A percentile compares a stretch with the other conserved stretches of the same genome.
phyloP scores from a whole-genome alignment of 75 land plant genomes.

The Sequoiadendron giganteum region DNA sequence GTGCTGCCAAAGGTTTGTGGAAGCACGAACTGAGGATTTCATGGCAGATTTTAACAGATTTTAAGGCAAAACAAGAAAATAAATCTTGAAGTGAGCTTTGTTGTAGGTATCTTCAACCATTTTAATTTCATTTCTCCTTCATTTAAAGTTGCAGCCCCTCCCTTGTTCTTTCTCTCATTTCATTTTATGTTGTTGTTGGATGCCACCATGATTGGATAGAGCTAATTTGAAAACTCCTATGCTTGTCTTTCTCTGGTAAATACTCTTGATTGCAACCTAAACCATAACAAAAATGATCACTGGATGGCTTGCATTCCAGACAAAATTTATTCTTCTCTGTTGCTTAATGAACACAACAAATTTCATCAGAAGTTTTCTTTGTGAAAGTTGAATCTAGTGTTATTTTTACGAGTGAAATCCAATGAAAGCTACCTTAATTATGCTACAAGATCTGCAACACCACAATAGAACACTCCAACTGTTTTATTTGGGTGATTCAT shows the following conservation, averaged over 20 bases:
- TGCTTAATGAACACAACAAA: neutral
- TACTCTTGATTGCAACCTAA: neutral
- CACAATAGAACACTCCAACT: slow-evolving; percentile 84
- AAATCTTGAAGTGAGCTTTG: too few relatives aligned
- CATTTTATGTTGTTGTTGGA: too few relatives aligned
- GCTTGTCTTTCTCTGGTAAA: neutral
- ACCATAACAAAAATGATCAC: neutral
- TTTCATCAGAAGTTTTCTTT: slow-evolving; percentile 72
- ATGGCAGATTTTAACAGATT: too few relatives aligned
- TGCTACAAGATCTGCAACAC: slow-evolving; percentile 47
- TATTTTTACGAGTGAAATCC: slow-evolving; percentile 54
- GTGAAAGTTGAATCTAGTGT: slow-evolving; percentile 77
- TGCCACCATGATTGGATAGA: too few relatives aligned
- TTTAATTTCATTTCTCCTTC: too few relatives aligned
- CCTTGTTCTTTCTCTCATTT: too few relatives aligned
- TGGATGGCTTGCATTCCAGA: neutral
- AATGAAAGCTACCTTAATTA: slow-evolving; percentile 54
- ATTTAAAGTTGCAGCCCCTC: too few relatives aligned
- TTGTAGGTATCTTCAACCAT: too few relatives aligned
- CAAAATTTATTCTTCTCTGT: neutral
- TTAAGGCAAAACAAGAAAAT: too few relatives aligned
- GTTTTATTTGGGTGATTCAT: slow-evolving; percentile 19
- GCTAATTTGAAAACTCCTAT: too few relatives aligned
- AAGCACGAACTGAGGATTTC: too few relatives aligned
- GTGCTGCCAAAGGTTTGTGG: too few relatives aligned